phyloP scores from a whole-genome alignment of 257 asterid species.

The Plantago ovata region DNA sequence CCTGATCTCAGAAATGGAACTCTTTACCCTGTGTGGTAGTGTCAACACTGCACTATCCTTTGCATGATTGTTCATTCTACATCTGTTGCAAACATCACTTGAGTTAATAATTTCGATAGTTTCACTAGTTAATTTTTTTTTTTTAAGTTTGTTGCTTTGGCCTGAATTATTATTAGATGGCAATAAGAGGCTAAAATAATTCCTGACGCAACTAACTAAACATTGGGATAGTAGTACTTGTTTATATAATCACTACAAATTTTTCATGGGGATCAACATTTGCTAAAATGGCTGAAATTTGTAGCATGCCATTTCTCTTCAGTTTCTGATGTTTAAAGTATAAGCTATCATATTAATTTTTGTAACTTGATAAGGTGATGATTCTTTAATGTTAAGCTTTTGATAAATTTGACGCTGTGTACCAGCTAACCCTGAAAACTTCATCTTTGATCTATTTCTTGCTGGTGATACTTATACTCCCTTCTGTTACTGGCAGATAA shows the following conservation, averaged over 20 bases:
- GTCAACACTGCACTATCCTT: neutral
- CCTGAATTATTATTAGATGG: too few species aligned
- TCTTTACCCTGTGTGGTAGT: too few species aligned
- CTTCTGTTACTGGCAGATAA: slow-evolving; percentile 48
- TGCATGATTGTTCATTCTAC: neutral
- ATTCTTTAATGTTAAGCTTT: slow-evolving; percentile 1
- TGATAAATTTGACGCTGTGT: slow-evolving; percentile 8
- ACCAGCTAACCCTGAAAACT: too few species aligned
- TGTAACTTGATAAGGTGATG: neutral
- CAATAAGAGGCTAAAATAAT: too few species aligned
- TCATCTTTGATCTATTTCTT: neutral
- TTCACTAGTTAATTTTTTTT: too few species aligned
- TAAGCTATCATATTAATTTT: neutral
- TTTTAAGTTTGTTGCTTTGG: too few species aligned
- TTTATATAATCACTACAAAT: neutral
- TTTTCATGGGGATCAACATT: too few species aligned
- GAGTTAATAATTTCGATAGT: too few species aligned
- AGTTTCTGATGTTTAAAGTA: neutral
- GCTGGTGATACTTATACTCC: neutral
- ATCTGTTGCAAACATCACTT: too few species aligned
- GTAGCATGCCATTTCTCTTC: neutral
- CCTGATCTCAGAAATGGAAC: too few species aligned
- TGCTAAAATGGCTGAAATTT: neutral
- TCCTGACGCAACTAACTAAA: too few species aligned
- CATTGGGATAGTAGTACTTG: too few species aligned